These are phyloP conservation scores for Pythium aristosporum DNA, from an alignment of 352 stramenopile species.

Conservation along the genomic window DNA sequence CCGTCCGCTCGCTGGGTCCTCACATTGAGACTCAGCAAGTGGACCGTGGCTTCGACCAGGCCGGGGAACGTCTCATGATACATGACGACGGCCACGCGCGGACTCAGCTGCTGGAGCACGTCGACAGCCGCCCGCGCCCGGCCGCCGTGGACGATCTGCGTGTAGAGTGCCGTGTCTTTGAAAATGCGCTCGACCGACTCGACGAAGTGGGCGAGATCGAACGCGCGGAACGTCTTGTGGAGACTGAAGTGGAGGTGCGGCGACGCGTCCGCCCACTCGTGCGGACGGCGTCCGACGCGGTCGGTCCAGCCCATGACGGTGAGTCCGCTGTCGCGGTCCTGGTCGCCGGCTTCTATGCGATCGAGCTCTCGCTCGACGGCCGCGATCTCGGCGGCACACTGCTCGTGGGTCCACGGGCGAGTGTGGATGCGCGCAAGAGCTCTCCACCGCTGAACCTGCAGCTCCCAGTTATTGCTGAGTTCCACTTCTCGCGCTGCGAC, in stretches of 20 bases:
- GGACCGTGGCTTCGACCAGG: not conserved
- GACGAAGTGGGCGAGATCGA: not conserved
- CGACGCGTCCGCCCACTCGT: not conserved
- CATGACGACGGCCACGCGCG: not conserved
- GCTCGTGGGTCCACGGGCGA: not conserved
- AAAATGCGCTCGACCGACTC: not conserved
- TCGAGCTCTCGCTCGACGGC: not conserved
- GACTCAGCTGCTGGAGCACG: not conserved
- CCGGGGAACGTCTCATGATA: slow-evolving; percentile 2
- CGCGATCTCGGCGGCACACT: not conserved
- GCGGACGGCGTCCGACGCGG: not conserved
- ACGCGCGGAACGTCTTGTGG: slow-evolving; percentile 4
- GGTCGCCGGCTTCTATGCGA: not conserved
- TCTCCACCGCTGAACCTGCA: slow-evolving; percentile 2
- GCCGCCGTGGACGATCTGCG: slow-evolving; percentile 2
- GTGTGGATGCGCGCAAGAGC: slow-evolving; percentile 10
- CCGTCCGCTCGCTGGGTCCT: not conserved
- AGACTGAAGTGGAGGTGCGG: slow-evolving; percentile 3
- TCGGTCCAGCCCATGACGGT: slow-evolving; percentile 6
- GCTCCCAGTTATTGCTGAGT: not conserved
- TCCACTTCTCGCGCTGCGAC: not conserved
- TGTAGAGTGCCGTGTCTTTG: slow-evolving; percentile 2
- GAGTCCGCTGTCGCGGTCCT: not conserved
- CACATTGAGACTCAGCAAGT: slow-evolving; percentile 1
- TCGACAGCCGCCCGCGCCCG: not conserved